Base-by-base conservation (phyloP, 768 basidiomycete species). In the Lactarius sp. region DNA sequence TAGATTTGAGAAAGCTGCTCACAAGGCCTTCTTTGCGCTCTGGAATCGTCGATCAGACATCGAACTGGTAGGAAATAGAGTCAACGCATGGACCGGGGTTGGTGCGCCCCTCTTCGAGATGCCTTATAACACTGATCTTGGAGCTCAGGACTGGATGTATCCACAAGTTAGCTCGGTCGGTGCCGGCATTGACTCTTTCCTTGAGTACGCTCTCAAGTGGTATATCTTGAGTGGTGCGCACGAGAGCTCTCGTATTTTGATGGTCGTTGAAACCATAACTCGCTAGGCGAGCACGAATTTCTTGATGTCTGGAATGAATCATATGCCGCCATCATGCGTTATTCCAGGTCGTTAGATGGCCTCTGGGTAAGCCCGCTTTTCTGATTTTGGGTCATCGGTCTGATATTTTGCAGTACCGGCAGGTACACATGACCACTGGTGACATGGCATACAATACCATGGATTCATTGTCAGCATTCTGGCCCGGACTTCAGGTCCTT, bases 391-490 rank as follows among this genome's bases (percentile, higher is more conserved):
- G 4, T 18, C 33, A 39, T 47, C 52, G 39, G 42, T 62, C 33
- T 37, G 42, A 64, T 60, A 20, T 60, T 51, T 49, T 9, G 44
- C 70, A 97, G 95, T 98, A 87, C 78, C 89, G 91, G 51, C 85
- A 82, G 27, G 85, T 94, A n/a, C 85, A 92, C 62, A 90, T 94
- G 7, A 61, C 68, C 54, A 73, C 73, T 20, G 75, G 95, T 20
- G 87, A 91, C 63, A 77, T 85, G 6, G 80, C 86, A 7, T 91
- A 87, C 70, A 76, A 80, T 51, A 88, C 86, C n/a, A 78, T 96
- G n/a, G 97, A 99, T 73, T 97, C 94, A 2, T 77, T 99, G 16
- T 92, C 94, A 2, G 94, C 97, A 1, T 99, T 98, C 73, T 94
- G 95, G 86, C 93, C 96, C n/a, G 97, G 95, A 22, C 78, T 98